Evolutionary conservation across 176 grass and related monocot genomes (phyloP).

Genomic region (Zizania latifolia): DNA sequence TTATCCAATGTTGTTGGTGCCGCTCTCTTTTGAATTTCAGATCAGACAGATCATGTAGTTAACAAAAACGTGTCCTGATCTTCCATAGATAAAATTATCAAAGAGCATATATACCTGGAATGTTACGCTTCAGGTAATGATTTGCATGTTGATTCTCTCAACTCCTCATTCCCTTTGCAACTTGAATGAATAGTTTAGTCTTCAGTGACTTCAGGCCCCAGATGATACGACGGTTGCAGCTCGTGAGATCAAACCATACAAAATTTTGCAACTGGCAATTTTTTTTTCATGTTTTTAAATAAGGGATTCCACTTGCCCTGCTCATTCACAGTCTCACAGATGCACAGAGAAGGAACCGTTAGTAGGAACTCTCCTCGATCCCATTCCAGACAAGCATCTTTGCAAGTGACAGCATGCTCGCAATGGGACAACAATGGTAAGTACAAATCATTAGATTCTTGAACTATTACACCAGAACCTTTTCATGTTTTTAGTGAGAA

Average conservation of each 20-base stretch:
- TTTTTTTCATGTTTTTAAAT: constrained; percentile 10
- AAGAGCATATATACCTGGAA: neutral
- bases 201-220: neutral
- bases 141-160: neutral
- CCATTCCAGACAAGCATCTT: constrained; percentile 12
- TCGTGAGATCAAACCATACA: constrained; percentile 21
- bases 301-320: constrained; percentile 12
- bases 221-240: neutral
- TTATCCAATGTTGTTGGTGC: constrained; percentile 1
- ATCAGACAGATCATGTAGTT: neutral
- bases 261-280: neutral
- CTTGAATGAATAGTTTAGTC: constrained; percentile 1
- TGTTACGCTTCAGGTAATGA: neutral
- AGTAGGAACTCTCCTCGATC: neutral
- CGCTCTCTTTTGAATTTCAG: neutral
- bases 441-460: neutral
- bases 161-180: neutral
- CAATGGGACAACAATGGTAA: constrained; percentile 8
- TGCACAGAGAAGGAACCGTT: constrained; percentile 5
- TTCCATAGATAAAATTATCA: neutral
- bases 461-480: neutral
- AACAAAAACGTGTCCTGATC: neutral
- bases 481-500: neutral
- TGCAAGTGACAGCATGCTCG: neutral
- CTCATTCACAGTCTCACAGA: constrained; percentile 16